A percentile compares a stretch with the other conserved stretches of the same genome.
phyloP scores from a whole-genome alignment of 768 basidiomycete genomes.

The Candolleomyces eurysporus region DNA sequence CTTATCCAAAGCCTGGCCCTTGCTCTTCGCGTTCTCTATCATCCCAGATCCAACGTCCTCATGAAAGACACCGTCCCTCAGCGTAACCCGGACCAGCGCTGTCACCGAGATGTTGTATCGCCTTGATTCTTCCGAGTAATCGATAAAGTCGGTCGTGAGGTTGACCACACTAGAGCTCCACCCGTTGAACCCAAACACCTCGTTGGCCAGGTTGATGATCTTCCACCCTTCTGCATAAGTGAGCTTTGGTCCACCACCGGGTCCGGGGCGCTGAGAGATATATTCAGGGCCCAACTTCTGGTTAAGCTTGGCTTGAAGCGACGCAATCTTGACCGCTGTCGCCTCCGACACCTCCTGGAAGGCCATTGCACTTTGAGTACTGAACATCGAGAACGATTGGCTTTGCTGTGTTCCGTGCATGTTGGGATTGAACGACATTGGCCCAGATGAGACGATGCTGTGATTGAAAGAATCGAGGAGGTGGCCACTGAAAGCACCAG shows the following conservation, averaged over 20 bases:
- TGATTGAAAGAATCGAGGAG: constrained; percentile 46
- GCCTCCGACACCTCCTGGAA: constrained; percentile 49
- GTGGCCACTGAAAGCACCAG: constrained; percentile 59
- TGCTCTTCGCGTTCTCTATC: constrained; percentile 81
- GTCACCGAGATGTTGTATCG: constrained; percentile 75
- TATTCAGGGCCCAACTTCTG: constrained; percentile 94
- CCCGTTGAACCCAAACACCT: constrained; percentile 97
- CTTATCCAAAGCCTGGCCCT: constrained; percentile 88
- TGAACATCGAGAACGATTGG: constrained; percentile 28
- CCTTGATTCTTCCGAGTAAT: constrained; percentile 65
- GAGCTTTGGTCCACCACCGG: constrained; percentile 81
- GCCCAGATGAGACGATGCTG: constrained; percentile 44
- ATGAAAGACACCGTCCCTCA: constrained; percentile 85
- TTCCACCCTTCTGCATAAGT: constrained; percentile 98
- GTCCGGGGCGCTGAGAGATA: constrained; percentile 85
- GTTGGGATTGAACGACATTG: constrained; percentile 59
- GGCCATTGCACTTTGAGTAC: constrained; percentile 13
- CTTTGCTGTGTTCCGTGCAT: constrained; percentile 52
- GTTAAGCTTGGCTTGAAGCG: constrained; percentile 77
- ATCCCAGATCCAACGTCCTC: constrained; percentile 94
- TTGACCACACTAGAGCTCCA: constrained; percentile 83
- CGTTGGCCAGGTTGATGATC: constrained; percentile 96
- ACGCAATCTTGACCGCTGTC: constrained; percentile 62
- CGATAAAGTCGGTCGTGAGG: constrained; percentile 76
- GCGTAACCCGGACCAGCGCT: constrained; percentile 82